A percentile compares a stretch with the other conserved stretches of the same genome.
Conservation (phyloP, 495 filamentous ascomycete species). For the Sabuloglossum arenarium region DNA sequence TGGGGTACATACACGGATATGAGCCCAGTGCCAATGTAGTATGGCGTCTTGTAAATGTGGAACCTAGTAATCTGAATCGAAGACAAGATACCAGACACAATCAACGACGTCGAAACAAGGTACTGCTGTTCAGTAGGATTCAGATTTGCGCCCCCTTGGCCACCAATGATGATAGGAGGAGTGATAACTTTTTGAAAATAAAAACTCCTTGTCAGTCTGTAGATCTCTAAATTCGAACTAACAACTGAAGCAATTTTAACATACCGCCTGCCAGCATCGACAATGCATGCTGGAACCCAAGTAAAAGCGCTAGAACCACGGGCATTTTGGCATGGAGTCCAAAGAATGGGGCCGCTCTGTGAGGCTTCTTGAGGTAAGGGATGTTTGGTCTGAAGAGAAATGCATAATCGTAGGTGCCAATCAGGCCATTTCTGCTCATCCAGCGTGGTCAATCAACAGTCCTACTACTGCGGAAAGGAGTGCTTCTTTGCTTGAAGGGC, state of each 20-base stretch:
- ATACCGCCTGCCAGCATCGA: slow-evolving; percentile 28
- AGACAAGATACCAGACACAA: slow-evolving; percentile 65
- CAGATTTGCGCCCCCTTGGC: slow-evolving; percentile 44
- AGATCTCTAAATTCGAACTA: slow-evolving; percentile 17
- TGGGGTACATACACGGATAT: slow-evolving; percentile 38
- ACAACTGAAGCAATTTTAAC: slow-evolving; percentile 12
- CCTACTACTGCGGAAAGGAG: not conserved
- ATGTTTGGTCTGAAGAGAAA: slow-evolving; percentile 59
- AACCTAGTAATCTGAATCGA: slow-evolving; percentile 71
- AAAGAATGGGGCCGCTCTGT: slow-evolving; percentile 57
- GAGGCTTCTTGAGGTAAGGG: slow-evolving; percentile 55
- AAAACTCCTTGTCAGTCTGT: slow-evolving; percentile 22
- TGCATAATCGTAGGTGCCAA: slow-evolving; percentile 76
- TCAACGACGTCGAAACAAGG: slow-evolving; percentile 74
- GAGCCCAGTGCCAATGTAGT: slow-evolving; percentile 72
- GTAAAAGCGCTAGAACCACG: slow-evolving; percentile 48
- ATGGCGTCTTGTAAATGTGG: slow-evolving; percentile 57
- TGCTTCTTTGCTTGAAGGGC: not conserved
- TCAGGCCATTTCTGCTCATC: slow-evolving; percentile 37
- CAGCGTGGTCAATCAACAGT: not conserved
- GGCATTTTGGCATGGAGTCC: slow-evolving; percentile 72
- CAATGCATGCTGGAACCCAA: slow-evolving; percentile 50
- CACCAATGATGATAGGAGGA: slow-evolving; percentile 58
- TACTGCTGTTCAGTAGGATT: slow-evolving; percentile 41
- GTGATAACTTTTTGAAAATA: slow-evolving; percentile 48